Percentiles rank a stretch among this genome's conserved stretches.
These are phyloP conservation scores for Triticum monococcum DNA, from an alignment of 176 grass and related monocot genomes.

Conservation along the genomic window DNA sequence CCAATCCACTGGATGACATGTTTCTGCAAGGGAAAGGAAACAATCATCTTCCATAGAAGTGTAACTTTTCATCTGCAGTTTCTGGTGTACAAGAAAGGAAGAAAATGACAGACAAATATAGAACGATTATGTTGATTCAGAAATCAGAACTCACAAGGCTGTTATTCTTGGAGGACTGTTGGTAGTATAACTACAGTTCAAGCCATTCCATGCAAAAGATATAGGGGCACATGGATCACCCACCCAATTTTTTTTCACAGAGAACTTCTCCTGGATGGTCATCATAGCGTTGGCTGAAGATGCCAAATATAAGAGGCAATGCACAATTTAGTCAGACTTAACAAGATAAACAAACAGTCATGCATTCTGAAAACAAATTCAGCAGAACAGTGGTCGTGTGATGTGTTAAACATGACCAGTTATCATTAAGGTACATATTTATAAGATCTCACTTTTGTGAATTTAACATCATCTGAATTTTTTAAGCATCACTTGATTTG, in stretches of 20 bases:
- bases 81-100: not conserved
- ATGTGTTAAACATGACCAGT: not conserved
- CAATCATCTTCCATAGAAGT: not conserved
- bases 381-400: not conserved
- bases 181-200: constrained; percentile 20
- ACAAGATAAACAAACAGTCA: not conserved
- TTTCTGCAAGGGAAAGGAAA: constrained; percentile 25
- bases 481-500: not conserved
- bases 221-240: constrained; percentile 26
- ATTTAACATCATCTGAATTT: not conserved
- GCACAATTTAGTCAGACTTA: not conserved
- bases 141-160: no score
- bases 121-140: no score
- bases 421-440: not conserved
- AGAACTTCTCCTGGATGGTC: constrained; percentile 9
- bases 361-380: not conserved
- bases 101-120: no score
- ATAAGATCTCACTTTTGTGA: not conserved
- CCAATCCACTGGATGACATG: constrained; percentile 44
- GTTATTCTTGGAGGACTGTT: not conserved
- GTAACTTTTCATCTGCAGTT: not conserved
- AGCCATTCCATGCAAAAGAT: constrained; percentile 27
- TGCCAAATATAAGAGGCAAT: not conserved
- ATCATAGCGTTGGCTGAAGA: constrained; percentile 23
- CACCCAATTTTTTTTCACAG: constrained; percentile 33